Evolutionary conservation across 768 basidiomycete genomes (phyloP).

Genomic region (Lyophyllum semitale): DNA sequence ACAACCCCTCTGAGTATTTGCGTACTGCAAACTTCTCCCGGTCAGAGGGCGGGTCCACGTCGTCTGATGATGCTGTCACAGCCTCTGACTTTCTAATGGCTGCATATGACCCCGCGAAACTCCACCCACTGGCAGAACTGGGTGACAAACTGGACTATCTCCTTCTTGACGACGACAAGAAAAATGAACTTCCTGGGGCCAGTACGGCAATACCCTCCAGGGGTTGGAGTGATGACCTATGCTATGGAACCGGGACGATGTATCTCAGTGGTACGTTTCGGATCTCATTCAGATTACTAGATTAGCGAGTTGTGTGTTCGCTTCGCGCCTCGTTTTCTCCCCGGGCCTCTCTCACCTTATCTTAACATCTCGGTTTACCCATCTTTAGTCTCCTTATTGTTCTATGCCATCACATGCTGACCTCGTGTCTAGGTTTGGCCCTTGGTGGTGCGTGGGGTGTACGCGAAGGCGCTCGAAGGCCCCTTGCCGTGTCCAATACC

Average conservation of each 20-base stretch:
- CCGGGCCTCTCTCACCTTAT: constrained; percentile 67
- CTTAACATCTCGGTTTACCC: constrained; percentile 53
- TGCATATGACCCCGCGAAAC: constrained; percentile 86
- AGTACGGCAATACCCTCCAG: constrained; percentile 90
- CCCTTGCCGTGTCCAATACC: constrained; percentile 81
- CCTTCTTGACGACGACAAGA: constrained; percentile 95
- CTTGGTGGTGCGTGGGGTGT: constrained; percentile 96
- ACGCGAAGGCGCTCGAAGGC: constrained; percentile 89
- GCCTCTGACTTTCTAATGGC: constrained; percentile 87
- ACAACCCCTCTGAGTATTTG: constrained; percentile 47
- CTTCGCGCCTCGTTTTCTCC: constrained; percentile 52
- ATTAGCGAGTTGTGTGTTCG: constrained; percentile 49
- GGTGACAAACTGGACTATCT: constrained; percentile 96
- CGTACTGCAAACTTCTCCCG: constrained; percentile 51
- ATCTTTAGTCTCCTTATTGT: constrained; percentile 79
- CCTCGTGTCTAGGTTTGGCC: constrained; percentile 77
- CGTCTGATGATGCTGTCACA: constrained; percentile 64
- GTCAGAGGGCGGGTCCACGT: constrained; percentile 34
- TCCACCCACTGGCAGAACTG: constrained; percentile 92
- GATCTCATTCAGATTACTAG: constrained; percentile 65
- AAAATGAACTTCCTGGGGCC: constrained; percentile 85
- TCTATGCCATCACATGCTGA: constrained; percentile 79
- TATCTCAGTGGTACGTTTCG: constrained; percentile 89
- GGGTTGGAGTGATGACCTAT: constrained; percentile 99
- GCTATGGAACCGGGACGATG: constrained; percentile 98